Base-by-base conservation (phyloP, 768 basidiomycete genomes). In the Russula ochroleuca region DNA sequence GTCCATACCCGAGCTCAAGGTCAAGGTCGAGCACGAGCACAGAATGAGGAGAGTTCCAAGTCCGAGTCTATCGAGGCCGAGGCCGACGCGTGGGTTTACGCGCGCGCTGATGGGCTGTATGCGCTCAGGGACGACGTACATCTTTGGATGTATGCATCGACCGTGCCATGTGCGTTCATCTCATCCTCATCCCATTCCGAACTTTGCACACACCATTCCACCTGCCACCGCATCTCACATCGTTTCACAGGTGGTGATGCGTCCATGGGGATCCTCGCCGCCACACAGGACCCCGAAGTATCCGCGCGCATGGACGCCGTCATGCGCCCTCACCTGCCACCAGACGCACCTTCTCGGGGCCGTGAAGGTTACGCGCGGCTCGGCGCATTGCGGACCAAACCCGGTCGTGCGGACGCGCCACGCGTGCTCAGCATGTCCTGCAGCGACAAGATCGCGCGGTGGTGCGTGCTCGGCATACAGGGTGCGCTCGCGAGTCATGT, bases 391-490 rank as follows among this genome's bases (percentile, higher is more conserved):
- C 89, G 95, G 37, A 97, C 96, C 0, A 98, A 98, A 71, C 95
- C 95, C 6, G 96, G 94, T 2, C 85, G 95, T 57, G 89, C 92
- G 0, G 95, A 98, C 71, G 88, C 94, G 0, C 86, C 86, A 0
- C 85, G 85, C 0, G 92, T 95, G 1, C 72, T 83, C 0, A 92
- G 83, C 70, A 91, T 97, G 87, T 92, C 94, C 0, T 98, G 95
- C 75, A 92, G 90, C 68, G 95, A 98, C 73, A 98, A 98, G 75
- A 87, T 98, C 47, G 92, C 93, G 0, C 76, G 82, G 5, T 98
- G 94, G 94, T 85, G 80, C 59, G 82, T 88, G 0, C 77, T 93
- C 4, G 95, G 95, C 0, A 78, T 96, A 28, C 93, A 96, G 70
- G 95, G 96, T 3, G 87, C 90, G 1, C 76, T 97, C 53, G 82